phyloP scores from a whole-genome alignment of 2,329 filamentous ascomycete genomes.

The Chaetomium olivaceum region DNA sequence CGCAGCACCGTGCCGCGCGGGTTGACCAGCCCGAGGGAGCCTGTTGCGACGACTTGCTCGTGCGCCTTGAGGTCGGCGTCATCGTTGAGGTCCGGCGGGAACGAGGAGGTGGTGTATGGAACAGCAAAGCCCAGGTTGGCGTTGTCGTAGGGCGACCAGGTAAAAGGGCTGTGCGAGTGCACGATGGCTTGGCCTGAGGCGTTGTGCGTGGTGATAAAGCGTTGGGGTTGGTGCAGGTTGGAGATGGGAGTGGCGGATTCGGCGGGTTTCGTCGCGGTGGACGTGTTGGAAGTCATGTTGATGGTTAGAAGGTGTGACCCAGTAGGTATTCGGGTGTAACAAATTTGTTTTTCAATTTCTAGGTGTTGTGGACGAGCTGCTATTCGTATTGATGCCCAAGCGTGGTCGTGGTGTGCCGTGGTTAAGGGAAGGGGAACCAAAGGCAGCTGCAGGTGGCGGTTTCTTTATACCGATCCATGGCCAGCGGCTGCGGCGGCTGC shows the following conservation, averaged over 20 bases:
- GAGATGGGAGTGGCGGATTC: constrained; percentile 24
- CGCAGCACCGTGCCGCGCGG: constrained; percentile 42
- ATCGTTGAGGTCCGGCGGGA: constrained; percentile 43
- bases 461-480: background rate
- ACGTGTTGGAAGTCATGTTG: background rate
- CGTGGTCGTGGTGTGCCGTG: background rate
- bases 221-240: constrained; percentile 35
- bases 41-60: constrained; percentile 37
- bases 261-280: background rate
- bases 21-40: constrained; percentile 43
- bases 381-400: background rate
- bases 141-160: constrained; percentile 37
- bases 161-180: constrained; percentile 36
- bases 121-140: constrained; percentile 43
- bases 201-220: constrained; percentile 41
- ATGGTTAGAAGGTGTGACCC: background rate
- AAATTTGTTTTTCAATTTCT: too few species aligned
- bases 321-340: too few species aligned
- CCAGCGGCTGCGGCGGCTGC: background rate
- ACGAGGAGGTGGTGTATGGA: constrained; percentile 45
- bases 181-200: constrained; percentile 41
- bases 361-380: background rate
- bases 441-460: background rate
- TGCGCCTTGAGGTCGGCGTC: constrained; percentile 46
- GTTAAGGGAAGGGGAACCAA: background rate